Evolutionary conservation across 2,329 filamentous ascomycete species (phyloP).

Genomic region (Atkinsonella hypoxylon): DNA sequence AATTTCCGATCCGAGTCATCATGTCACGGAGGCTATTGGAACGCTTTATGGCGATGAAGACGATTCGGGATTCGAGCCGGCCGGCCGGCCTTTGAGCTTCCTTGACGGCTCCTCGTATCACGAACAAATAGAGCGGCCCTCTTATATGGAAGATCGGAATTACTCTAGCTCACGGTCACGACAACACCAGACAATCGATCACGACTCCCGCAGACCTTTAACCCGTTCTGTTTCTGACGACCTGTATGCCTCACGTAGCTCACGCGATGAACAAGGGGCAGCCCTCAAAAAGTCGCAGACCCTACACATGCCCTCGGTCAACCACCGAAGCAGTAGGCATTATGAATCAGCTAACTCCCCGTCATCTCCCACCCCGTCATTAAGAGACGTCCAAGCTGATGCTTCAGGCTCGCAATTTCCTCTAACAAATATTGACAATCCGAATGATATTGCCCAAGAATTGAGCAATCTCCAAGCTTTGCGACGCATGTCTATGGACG

Average conservation of each 20-base stretch:
- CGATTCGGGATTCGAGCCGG: conserved; percentile 41
- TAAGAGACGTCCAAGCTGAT: conserved; percentile 44
- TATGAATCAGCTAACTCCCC: conserved; percentile 32
- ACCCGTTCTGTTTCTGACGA: conserved; percentile 36
- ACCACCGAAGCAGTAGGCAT: conserved; percentile 28
- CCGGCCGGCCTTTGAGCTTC: conserved; percentile 61
- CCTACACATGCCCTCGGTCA: conserved; percentile 25
- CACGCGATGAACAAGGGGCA: conserved; percentile 20
- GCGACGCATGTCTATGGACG: conserved; percentile 89
- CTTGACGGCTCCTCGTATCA: conserved; percentile 43
- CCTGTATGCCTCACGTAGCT: conserved; percentile 15
- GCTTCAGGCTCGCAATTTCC: conserved; percentile 59
- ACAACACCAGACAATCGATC: conserved; percentile 17
- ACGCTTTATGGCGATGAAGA: conserved; percentile 76
- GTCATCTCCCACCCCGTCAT: conserved; percentile 39
- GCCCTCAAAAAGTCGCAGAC: conserved; percentile 32
- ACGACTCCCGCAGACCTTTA: conserved; percentile 29
- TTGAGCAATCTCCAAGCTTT: conserved; percentile 85
- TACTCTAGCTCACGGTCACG: conserved; percentile 3
- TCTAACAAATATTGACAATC: conserved; percentile 80
- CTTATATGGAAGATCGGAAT: conserved; percentile 7
- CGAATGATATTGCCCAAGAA: conserved; percentile 82
- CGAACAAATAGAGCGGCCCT: conserved; percentile 32
- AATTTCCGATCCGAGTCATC: conserved; percentile 81
- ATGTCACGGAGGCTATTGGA: conserved; percentile 88